These are phyloP conservation scores for Nannizziopsis arthrosporioides DNA, from an alignment of 2,329 filamentous ascomycete genomes.

Conservation along the genomic window DNA sequence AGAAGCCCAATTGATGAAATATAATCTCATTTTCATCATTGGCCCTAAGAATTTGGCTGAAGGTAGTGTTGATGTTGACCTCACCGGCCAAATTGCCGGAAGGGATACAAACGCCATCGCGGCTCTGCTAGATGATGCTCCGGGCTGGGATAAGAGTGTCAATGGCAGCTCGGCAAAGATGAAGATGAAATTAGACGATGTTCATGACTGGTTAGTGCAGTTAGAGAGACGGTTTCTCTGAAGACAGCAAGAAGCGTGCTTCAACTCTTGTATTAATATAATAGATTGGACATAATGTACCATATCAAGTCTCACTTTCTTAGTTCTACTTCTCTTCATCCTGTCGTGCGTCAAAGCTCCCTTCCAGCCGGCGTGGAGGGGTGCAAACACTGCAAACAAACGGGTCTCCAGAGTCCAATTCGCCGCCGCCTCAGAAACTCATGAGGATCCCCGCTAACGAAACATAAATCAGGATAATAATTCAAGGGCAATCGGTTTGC, in stretches of 20 bases:
- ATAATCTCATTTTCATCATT: constrained; percentile 61
- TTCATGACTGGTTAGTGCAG: constrained; percentile 28
- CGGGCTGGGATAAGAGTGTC: constrained; percentile 12
- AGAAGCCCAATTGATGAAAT: constrained; percentile 60
- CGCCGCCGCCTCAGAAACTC: too few species aligned
- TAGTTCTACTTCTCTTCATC: too few species aligned
- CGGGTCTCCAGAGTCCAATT: too few species aligned
- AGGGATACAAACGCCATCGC: constrained; percentile 24
- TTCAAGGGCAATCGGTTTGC: too few species aligned
- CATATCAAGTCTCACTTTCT: too few species aligned
- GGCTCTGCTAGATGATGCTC: constrained; percentile 20
- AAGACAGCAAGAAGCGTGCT: background rate
- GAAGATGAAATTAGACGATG: constrained; percentile 27
- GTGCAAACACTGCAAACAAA: too few species aligned
- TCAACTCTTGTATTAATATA: background rate
- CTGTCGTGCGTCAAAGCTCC: too few species aligned
- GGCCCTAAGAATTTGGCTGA: constrained; percentile 54
- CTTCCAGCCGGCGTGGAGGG: too few species aligned
- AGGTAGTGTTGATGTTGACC: constrained; percentile 41
- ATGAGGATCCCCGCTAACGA: too few species aligned
- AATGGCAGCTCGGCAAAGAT: constrained; percentile 17
- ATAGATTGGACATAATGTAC: too few species aligned
- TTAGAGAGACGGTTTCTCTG: constrained; percentile 30
- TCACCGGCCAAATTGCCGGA: constrained; percentile 34
- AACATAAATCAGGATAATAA: too few species aligned